A percentile compares a stretch with the other conserved stretches of the same genome.
phyloP scores from a whole-genome alignment of 441 rosid genomes.

The Macaranga tanarius region DNA sequence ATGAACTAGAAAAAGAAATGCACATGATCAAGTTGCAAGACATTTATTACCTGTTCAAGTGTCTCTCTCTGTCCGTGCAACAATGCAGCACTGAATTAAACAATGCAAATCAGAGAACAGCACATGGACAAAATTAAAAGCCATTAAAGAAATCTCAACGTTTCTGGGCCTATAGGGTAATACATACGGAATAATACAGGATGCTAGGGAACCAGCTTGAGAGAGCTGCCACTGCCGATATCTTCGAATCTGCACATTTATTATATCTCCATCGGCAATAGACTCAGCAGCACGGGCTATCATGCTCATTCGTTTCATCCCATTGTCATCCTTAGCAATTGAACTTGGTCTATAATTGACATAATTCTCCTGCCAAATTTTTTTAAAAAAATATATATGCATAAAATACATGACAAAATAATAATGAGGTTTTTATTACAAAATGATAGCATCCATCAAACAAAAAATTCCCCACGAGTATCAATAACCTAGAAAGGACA shows the following conservation, averaged over 20 bases:
- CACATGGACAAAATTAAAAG: slow-evolving; percentile 10
- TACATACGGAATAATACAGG: slow-evolving; percentile 91
- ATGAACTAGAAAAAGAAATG: neutral
- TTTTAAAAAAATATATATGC: neutral
- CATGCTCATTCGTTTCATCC: slow-evolving; percentile 67
- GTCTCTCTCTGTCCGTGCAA: slow-evolving; percentile 87
- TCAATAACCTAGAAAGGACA: neutral
- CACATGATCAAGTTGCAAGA: neutral
- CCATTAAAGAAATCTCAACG: slow-evolving; percentile 10
- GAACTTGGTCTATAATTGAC: slow-evolving; percentile 79
- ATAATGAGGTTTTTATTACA: neutral
- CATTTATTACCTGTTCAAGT: slow-evolving; percentile 69
- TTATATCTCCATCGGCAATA: slow-evolving; percentile 85
- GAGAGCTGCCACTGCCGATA: slow-evolving; percentile 96
- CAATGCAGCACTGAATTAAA: slow-evolving; percentile 66
- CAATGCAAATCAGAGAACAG: slow-evolving; percentile 21
- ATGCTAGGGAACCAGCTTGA: slow-evolving; percentile 68
- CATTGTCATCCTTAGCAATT: slow-evolving; percentile 66
- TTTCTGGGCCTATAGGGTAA: slow-evolving; percentile 16
- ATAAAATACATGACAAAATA: neutral
- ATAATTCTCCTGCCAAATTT: slow-evolving; percentile 81
- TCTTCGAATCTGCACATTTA: slow-evolving; percentile 95
- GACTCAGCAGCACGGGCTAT: slow-evolving; percentile 95
- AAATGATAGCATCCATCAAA: neutral
- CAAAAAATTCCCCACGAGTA: neutral